These are phyloP conservation scores for Eutrema japonicum DNA, from an alignment of 345 rosid species.

Conservation along the genomic window DNA sequence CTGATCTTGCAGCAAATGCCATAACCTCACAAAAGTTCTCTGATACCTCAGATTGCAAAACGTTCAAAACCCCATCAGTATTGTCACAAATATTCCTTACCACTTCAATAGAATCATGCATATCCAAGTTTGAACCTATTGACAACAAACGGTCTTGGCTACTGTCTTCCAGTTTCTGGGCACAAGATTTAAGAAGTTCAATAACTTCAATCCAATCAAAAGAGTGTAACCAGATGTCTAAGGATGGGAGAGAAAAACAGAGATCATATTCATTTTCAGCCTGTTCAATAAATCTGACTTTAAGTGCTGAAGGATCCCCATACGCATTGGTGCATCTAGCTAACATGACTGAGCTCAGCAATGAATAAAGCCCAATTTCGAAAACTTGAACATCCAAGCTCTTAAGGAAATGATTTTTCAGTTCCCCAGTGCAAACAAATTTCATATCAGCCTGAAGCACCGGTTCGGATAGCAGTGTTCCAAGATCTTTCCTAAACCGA, in stretches of 20 bases:
- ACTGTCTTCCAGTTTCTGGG: constrained; percentile 48
- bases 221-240: constrained; percentile 72
- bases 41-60: constrained; percentile 38
- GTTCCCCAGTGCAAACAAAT: constrained; percentile 59
- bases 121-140: constrained; percentile 34
- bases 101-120: constrained; percentile 29
- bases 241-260: constrained; percentile 67
- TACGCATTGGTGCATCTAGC: constrained; percentile 55
- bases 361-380: constrained; percentile 56
- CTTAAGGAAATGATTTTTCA: constrained; percentile 53
- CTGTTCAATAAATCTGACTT: constrained; percentile 51
- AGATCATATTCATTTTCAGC: constrained; percentile 49
- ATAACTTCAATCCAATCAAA: constrained; percentile 61
- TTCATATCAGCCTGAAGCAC: constrained; percentile 65
- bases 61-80: constrained; percentile 38
- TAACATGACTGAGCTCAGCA: constrained; percentile 55
- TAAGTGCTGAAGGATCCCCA: constrained; percentile 55
- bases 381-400: constrained; percentile 55
- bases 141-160: constrained; percentile 34
- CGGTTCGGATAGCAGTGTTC: constrained; percentile 47
- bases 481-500: constrained; percentile 47
- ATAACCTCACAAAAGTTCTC: constrained; percentile 35
- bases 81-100: constrained; percentile 40
- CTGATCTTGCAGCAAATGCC: constrained; percentile 51
- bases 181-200: constrained; percentile 47